Percentiles rank a stretch among this genome's conserved stretches.
Conservation (phyloP, 2,329 filamentous ascomycete genomes). For the Pseudogymnoascus destructans region DNA sequence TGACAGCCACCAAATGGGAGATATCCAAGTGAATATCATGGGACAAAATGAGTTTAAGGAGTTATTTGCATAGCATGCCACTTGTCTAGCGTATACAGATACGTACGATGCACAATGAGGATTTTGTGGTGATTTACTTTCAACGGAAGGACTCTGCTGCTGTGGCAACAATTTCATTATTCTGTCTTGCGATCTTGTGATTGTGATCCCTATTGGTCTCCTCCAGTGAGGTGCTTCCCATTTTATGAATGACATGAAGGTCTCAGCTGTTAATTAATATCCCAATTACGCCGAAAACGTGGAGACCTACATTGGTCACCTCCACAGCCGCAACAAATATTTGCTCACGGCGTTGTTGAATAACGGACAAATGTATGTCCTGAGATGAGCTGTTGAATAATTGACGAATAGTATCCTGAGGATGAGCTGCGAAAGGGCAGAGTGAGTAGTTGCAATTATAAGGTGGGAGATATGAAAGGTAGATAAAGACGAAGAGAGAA, state of each 20-base stretch:
- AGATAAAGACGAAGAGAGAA: too few species aligned
- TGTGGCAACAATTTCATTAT: not conserved
- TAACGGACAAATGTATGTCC: not conserved
- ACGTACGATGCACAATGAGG: not conserved
- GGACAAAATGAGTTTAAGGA: not conserved
- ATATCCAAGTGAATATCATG: slow-evolving; percentile 8
- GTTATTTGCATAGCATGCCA: slow-evolving; percentile 5
- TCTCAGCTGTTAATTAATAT: not conserved
- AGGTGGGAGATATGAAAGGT: not conserved
- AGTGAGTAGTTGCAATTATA: not conserved
- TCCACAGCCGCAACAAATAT: not conserved
- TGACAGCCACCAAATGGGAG: not conserved
- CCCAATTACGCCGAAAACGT: not conserved
- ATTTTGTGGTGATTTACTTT: not conserved
- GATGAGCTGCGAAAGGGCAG: not conserved
- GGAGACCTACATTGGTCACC: not conserved
- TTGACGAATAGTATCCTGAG: not conserved
- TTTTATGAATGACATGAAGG: not conserved
- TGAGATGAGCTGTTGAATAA: not conserved
- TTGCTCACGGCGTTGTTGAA: not conserved
- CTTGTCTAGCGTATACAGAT: not conserved
- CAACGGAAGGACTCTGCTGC: not conserved
- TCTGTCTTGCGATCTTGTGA: not conserved
- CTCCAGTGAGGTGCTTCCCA: not conserved
- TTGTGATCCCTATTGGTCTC: not conserved